Evolutionary conservation across 2,329 filamentous ascomycete species (phyloP).

Genomic region (Ophiostoma ips): DNA sequence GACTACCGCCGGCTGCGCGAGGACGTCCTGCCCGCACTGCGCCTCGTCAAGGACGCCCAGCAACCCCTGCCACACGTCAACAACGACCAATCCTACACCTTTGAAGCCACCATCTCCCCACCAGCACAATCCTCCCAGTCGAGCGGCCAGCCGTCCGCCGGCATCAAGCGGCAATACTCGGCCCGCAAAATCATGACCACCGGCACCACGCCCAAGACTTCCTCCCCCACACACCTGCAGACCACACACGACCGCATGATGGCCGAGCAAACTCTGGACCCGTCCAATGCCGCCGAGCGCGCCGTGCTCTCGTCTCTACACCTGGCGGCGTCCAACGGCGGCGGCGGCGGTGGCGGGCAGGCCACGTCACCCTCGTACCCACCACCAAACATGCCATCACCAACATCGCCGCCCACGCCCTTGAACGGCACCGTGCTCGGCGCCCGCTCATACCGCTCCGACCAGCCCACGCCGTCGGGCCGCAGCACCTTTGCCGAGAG

Average conservation of each 20-base stretch:
- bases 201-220: conserved; percentile 58
- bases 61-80: conserved; percentile 59
- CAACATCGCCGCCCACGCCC: conserved; percentile 49
- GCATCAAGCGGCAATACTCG: conserved; percentile 57
- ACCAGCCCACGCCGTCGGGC: conserved; percentile 39
- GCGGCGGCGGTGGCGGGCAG: conserved; percentile 47
- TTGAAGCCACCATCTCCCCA: conserved; percentile 18
- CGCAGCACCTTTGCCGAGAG: conserved; percentile 41
- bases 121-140: conserved; percentile 23
- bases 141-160: conserved; percentile 32
- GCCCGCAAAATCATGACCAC: conserved; percentile 53
- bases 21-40: conserved; percentile 80
- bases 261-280: conserved; percentile 53
- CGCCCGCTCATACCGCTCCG: conserved; percentile 45
- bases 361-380: conserved; percentile 40
- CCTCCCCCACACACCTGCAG: conserved; percentile 60
- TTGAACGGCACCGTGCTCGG: conserved; percentile 38
- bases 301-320: conserved; percentile 55
- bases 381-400: conserved; percentile 55
- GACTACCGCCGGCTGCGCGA: conserved; percentile 82
- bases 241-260: conserved; percentile 51
- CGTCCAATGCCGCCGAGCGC: conserved; percentile 52
- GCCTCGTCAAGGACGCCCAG: conserved; percentile 80
- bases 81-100: conserved; percentile 31
- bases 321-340: conserved; percentile 54